Evolutionary conservation across 805 yeast genomes (phyloP).

Genomic region (Suhomyces faveliae): DNA sequence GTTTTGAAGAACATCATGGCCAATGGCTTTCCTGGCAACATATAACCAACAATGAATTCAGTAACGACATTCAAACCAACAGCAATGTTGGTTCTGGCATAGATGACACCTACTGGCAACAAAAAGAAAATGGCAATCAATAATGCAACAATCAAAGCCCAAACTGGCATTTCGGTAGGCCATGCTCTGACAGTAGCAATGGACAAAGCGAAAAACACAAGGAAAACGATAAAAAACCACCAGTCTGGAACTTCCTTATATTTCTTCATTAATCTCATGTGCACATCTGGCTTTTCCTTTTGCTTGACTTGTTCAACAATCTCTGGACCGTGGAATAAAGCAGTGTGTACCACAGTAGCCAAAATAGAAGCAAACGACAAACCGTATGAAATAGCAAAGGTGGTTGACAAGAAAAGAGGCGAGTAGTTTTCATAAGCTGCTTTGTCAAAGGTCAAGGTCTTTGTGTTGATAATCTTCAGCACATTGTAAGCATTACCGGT

Average conservation of each 20-base stretch:
- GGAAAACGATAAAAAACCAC: slow-evolving; percentile 35
- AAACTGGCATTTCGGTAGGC: slow-evolving; percentile 44
- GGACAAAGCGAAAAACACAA: slow-evolving; percentile 33
- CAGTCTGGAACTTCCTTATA: slow-evolving; percentile 44
- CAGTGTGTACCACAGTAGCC: slow-evolving; percentile 58
- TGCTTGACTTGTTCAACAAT: slow-evolving; percentile 33
- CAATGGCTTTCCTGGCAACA: slow-evolving; percentile 48
- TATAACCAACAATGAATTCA: slow-evolving; percentile 43
- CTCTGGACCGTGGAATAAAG: slow-evolving; percentile 56
- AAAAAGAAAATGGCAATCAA: slow-evolving; percentile 39
- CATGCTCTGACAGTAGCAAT: slow-evolving; percentile 39
- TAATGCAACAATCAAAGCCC: slow-evolving; percentile 39
- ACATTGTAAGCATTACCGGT: slow-evolving; percentile 52
- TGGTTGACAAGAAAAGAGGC: slow-evolving; percentile 59
- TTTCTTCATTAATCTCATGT: slow-evolving; percentile 53
- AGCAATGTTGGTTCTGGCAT: slow-evolving; percentile 35
- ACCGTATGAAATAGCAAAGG: slow-evolving; percentile 61
- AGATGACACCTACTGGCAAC: slow-evolving; percentile 40
- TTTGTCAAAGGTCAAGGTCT: slow-evolving; percentile 41
- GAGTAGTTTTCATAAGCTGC: slow-evolving; percentile 56
- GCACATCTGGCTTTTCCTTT: slow-evolving; percentile 41
- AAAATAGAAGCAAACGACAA: slow-evolving; percentile 57
- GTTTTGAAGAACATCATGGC: slow-evolving; percentile 50
- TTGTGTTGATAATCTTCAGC: slow-evolving; percentile 41
- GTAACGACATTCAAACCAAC: slow-evolving; percentile 44